A percentile compares a stretch with the other conserved stretches of the same genome.
Evolutionary conservation across 257 asterid genomes (phyloP).

Genomic region (Solanum bukasovii): DNA sequence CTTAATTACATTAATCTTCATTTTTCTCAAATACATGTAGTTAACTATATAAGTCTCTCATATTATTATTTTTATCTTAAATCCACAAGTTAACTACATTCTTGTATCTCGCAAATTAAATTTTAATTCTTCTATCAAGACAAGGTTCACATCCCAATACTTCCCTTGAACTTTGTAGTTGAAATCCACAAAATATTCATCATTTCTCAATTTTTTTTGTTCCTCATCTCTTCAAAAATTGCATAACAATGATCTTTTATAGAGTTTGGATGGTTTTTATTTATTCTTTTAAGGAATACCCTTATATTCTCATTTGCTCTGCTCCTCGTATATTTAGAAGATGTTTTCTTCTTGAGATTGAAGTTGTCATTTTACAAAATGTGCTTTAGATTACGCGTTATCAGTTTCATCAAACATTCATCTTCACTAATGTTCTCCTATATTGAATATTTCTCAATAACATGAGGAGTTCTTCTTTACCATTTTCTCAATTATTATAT

Average conservation of each 20-base stretch:
- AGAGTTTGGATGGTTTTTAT: background rate
- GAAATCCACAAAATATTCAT: too few species aligned
- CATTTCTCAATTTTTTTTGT: background rate
- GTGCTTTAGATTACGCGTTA: background rate
- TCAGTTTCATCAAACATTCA: background rate
- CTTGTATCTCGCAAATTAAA: background rate
- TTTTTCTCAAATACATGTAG: background rate
- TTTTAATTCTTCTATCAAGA: background rate
- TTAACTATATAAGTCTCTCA: background rate
- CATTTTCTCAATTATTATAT: background rate
- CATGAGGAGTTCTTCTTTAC: background rate
- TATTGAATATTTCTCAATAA: background rate
- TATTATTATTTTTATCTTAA: too few species aligned
- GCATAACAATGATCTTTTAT: background rate
- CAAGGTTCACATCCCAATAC: background rate
- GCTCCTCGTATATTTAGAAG: background rate
- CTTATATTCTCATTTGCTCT: too few species aligned
- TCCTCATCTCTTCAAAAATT: background rate
- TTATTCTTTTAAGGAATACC: background rate
- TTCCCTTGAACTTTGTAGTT: background rate
- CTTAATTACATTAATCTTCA: background rate
- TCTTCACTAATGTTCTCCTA: background rate
- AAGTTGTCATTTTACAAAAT: background rate
- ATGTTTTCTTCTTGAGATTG: background rate
- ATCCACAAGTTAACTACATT: background rate